Conservation (phyloP, 108 stramenopile species). For the Chaetoceros tenuissimus region DNA sequence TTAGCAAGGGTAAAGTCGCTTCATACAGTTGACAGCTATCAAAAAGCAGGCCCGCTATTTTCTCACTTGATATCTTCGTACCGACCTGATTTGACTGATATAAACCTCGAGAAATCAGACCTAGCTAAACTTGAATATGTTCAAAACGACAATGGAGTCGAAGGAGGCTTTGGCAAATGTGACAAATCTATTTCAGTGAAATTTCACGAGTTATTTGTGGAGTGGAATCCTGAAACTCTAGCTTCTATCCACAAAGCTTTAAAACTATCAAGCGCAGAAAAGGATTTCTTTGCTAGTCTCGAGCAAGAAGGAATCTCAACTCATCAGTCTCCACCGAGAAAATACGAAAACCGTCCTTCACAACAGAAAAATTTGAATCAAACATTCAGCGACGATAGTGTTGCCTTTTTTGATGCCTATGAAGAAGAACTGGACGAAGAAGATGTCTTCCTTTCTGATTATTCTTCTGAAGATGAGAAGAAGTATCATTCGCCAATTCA, state of each 20-base stretch:
- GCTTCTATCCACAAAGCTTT: constrained; percentile 47
- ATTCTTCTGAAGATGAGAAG: background rate
- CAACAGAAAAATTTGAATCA: background rate
- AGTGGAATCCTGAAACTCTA: constrained; percentile 79
- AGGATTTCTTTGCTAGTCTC: background rate
- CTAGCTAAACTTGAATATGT: constrained; percentile 22
- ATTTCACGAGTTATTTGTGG: constrained; percentile 59
- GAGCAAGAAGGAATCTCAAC: background rate
- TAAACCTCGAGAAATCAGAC: background rate
- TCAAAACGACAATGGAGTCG: constrained; percentile 21
- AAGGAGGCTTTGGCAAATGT: background rate
- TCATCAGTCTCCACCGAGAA: background rate
- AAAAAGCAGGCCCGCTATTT: constrained; percentile 36
- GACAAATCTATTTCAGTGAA: constrained; percentile 17
- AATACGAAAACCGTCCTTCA: background rate
- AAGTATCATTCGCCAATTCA: too few species aligned
- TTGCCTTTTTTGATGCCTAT: constrained; percentile 56
- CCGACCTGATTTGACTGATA: constrained; percentile 14
- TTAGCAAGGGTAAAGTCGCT: constrained; percentile 42
- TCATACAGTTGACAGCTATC: constrained; percentile 36
- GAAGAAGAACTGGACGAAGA: constrained; percentile 19
- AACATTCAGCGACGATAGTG: background rate
- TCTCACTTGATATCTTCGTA: constrained; percentile 43
- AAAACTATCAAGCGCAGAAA: constrained; percentile 10
- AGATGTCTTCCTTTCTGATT: background rate